These are phyloP conservation scores for Kalmusia sp. DNA, from an alignment of 2,329 filamentous ascomycete species.

Conservation along the genomic window DNA sequence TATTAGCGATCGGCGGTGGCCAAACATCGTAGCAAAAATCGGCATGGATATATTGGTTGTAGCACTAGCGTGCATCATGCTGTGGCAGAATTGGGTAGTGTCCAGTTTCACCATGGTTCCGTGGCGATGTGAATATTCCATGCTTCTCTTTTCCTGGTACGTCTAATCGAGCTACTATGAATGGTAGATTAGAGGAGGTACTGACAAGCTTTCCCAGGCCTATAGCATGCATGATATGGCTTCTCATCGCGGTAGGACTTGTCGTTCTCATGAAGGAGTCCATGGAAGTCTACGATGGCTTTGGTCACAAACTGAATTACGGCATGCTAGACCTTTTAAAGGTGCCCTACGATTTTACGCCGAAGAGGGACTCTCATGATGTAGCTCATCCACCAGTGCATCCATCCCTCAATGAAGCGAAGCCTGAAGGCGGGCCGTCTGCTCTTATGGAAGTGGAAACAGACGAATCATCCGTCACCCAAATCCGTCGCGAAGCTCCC, in stretches of 20 bases:
- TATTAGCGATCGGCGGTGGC: neutral
- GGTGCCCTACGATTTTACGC: slow-evolving; percentile 6
- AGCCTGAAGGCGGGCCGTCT: neutral
- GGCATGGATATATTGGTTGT: slow-evolving; percentile 3
- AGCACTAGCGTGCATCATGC: slow-evolving; percentile 6
- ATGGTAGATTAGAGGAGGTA: neutral
- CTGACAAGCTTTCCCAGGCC: slow-evolving; percentile 1
- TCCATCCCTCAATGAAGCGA: neutral
- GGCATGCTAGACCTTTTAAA: slow-evolving; percentile 3
- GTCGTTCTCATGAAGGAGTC: slow-evolving; percentile 8
- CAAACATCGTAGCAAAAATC: slow-evolving; percentile 1
- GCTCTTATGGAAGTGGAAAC: neutral
- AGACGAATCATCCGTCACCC: neutral
- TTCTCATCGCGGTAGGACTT: slow-evolving; percentile 8
- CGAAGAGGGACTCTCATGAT: neutral
- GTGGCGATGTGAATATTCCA: slow-evolving; percentile 12
- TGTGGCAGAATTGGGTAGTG: slow-evolving; percentile 10
- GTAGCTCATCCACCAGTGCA: neutral
- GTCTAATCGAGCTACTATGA: neutral
- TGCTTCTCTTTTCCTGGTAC: slow-evolving; percentile 6
- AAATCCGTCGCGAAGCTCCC: neutral
- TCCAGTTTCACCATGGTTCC: slow-evolving; percentile 11
- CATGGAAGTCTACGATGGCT: slow-evolving; percentile 10
- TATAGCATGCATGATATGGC: slow-evolving; percentile 11
- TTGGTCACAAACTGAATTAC: neutral